Percentiles rank a stretch among this genome's conserved stretches.
Conservation (phyloP, 176 grass and related monocot genomes). For the bread wheat (Triticum aestivum) region DNA sequence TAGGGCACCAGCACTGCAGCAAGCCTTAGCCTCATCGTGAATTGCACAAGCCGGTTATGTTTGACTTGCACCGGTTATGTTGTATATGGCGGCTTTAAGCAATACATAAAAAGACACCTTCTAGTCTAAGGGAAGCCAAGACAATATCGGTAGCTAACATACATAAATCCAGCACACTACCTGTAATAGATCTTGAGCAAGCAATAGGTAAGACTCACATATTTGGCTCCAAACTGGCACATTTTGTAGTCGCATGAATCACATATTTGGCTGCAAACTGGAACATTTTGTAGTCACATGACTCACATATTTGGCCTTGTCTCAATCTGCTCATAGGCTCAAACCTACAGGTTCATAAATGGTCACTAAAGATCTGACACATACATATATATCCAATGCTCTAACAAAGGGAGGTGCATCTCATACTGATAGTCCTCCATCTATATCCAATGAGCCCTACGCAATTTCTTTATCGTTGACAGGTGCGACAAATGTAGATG, state of each 20-base stretch:
- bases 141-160: neutral
- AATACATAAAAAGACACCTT: neutral
- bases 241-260: neutral
- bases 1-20: too few species aligned
- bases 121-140: neutral
- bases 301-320: neutral
- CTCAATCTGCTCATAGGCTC: neutral
- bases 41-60: too few species aligned
- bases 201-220: neutral
- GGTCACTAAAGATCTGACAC: neutral
- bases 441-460: neutral
- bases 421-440: neutral
- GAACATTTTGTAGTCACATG: neutral
- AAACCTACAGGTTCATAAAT: neutral
- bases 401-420: too few species aligned
- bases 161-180: neutral
- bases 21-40: too few species aligned
- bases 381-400: too few species aligned
- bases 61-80: neutral
- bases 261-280: neutral
- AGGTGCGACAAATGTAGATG: neutral
- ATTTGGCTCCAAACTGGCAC: neutral
- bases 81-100: neutral
- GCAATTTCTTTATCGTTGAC: neutral
- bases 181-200: neutral